Evolutionary conservation across 306 rosid species (phyloP).

Genomic region (Lathyrus aphaca): DNA sequence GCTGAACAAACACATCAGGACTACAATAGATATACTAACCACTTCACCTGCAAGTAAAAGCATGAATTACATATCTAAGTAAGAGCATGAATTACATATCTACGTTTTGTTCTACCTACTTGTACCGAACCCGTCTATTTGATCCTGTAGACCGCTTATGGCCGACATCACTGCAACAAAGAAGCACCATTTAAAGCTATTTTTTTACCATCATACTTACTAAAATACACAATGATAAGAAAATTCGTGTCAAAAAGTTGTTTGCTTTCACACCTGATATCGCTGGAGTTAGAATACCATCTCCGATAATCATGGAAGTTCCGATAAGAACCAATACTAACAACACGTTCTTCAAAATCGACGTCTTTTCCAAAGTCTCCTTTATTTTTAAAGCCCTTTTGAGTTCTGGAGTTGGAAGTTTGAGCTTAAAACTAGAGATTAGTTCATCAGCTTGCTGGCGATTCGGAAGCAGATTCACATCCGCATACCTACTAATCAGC

Average conservation of each 20-base stretch:
- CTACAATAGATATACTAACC: slow-evolving; percentile 66
- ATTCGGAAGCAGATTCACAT: slow-evolving; percentile 82
- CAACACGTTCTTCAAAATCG: slow-evolving; percentile 62
- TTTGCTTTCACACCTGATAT: slow-evolving; percentile 72
- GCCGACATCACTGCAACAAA: slow-evolving; percentile 85
- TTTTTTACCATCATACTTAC: neutral
- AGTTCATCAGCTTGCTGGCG: slow-evolving; percentile 90
- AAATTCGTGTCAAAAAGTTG: slow-evolving; percentile 1
- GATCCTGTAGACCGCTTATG: slow-evolving; percentile 83
- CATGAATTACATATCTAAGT: slow-evolving; percentile 33
- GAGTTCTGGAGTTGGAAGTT: slow-evolving; percentile 89
- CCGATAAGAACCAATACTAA: slow-evolving; percentile 87
- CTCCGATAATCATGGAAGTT: slow-evolving; percentile 97
- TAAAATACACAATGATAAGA: slow-evolving; percentile 17
- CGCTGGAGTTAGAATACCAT: slow-evolving; percentile 95
- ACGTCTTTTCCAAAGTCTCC: slow-evolving; percentile 70
- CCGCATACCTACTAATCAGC: slow-evolving; percentile 91
- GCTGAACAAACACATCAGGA: slow-evolving; percentile 76
- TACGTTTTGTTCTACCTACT: slow-evolving; percentile 51
- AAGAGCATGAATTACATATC: slow-evolving; percentile 39
- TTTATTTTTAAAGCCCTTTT: slow-evolving; percentile 84
- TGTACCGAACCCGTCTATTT: slow-evolving; percentile 70
- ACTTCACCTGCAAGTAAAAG: slow-evolving; percentile 64
- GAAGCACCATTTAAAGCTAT: slow-evolving; percentile 25
- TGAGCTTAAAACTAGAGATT: slow-evolving; percentile 88